These are phyloP conservation scores for Fennellomyces sp. DNA, from an alignment of 371 early-diverging fungal genomes.

Conservation along the genomic window DNA sequence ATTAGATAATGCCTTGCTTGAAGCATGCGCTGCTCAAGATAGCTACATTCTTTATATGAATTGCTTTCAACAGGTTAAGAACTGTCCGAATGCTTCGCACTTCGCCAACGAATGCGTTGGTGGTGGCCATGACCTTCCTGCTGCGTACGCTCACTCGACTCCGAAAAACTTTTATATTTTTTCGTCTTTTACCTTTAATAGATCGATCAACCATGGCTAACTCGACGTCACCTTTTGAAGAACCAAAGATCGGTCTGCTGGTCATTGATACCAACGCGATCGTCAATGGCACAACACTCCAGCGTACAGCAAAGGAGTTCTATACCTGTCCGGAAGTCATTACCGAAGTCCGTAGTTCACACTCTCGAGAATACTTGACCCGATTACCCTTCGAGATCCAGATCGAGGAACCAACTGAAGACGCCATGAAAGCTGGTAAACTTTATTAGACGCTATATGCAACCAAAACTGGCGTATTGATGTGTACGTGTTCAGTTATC, in stretches of 20 bases:
- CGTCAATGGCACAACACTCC: conserved; percentile 50
- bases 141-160: neutral
- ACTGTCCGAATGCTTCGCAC: neutral
- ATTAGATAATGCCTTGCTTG: neutral
- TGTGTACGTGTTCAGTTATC: conserved; percentile 73
- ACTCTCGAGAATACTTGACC: conserved; percentile 70
- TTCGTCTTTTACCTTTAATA: neutral
- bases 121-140: neutral
- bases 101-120: neutral
- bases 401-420: conserved; percentile 72
- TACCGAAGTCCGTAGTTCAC: conserved; percentile 81
- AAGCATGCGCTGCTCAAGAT: neutral
- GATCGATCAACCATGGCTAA: neutral
- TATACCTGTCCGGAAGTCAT: conserved; percentile 90
- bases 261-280: conserved; percentile 71
- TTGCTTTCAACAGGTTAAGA: neutral
- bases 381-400: conserved; percentile 70
- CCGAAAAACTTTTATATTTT: neutral
- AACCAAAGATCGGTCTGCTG: conserved; percentile 37
- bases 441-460: too few species aligned
- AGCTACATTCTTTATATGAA: conserved; percentile 1
- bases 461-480: too few species aligned
- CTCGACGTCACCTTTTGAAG: neutral
- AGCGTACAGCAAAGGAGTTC: conserved; percentile 69
- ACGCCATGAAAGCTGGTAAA: conserved; percentile 76